phyloP scores from a whole-genome alignment of 345 rosid species.

The Pelargonium nanum region DNA sequence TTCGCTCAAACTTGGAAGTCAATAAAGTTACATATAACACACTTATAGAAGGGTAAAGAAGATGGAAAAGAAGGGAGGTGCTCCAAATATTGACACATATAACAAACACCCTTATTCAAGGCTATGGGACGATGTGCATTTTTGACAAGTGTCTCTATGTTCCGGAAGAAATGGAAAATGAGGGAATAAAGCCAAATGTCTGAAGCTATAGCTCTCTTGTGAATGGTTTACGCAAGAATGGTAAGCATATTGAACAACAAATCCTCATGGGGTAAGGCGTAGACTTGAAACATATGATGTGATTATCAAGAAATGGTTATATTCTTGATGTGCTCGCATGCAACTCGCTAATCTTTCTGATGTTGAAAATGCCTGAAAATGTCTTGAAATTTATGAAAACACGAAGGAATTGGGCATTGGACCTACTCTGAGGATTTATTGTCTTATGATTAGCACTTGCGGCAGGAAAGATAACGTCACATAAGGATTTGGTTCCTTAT shows the following conservation, averaged over 20 bases:
- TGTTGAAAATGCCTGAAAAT: constrained; percentile 37
- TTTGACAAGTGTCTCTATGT: constrained; percentile 57
- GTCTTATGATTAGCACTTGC: constrained; percentile 45
- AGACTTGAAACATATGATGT: constrained; percentile 71
- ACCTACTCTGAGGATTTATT: constrained; percentile 47
- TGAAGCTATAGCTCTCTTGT: constrained; percentile 66
- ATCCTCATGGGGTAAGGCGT: constrained; percentile 31
- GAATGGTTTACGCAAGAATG: constrained; percentile 55
- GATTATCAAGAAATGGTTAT: constrained; percentile 43
- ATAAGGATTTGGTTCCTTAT: constrained; percentile 48
- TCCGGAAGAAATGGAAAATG: constrained; percentile 70
- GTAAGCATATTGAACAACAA: constrained; percentile 71
- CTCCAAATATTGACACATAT: constrained; percentile 47
- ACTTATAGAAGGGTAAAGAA: constrained; percentile 53
- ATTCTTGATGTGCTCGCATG: constrained; percentile 59
- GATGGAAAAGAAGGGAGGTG: constrained; percentile 53
- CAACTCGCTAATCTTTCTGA: constrained; percentile 51
- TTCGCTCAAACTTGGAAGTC: constrained; percentile 23
- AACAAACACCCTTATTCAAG: constrained; percentile 62
- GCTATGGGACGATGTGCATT: constrained; percentile 48
- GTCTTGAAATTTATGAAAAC: constrained; percentile 49
- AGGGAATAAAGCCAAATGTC: constrained; percentile 49
- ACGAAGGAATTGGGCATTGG: constrained; percentile 51
- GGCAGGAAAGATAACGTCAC: constrained; percentile 42
- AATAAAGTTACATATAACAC: constrained; percentile 53